Conservation (phyloP, 2,329 filamentous ascomycete species). For the Magnaporthales sp. region DNA sequence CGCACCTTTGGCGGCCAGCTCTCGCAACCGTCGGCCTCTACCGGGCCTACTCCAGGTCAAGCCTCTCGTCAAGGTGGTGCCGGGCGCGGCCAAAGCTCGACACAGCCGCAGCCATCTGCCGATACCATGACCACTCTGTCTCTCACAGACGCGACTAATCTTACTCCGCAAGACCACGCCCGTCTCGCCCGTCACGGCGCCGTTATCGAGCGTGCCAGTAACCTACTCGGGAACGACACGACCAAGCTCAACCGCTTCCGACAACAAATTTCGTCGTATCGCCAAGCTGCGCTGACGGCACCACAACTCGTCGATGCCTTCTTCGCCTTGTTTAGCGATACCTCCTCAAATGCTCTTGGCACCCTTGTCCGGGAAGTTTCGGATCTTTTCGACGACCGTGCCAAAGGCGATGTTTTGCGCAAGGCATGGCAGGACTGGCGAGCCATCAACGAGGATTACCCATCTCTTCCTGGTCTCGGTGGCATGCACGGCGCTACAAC, state of each 20-base stretch:
- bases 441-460: conserved; percentile 92
- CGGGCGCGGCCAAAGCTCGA: background rate
- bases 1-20: conserved; percentile 82
- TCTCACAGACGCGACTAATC: conserved; percentile 38
- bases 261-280: conserved; percentile 68
- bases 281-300: conserved; percentile 59
- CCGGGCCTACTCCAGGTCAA: background rate
- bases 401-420: conserved; percentile 64
- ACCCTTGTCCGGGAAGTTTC: conserved; percentile 87
- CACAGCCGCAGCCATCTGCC: conserved; percentile 10
- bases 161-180: conserved; percentile 72
- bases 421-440: conserved; percentile 94
- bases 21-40: conserved; percentile 37
- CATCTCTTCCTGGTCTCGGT: conserved; percentile 68
- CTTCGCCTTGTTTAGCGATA: conserved; percentile 74
- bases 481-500: conserved; percentile 56
- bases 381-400: conserved; percentile 80
- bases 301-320: conserved; percentile 77
- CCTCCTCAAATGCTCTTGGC: conserved; percentile 69
- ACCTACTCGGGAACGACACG: conserved; percentile 69
- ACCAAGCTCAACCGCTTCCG: conserved; percentile 73
- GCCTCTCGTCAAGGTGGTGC: background rate
- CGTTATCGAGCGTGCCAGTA: conserved; percentile 77
- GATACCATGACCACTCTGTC: conserved; percentile 41
- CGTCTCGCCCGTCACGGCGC: conserved; percentile 71